phyloP scores from a whole-genome alignment of 768 basidiomycete genomes.

The Lyophyllum atratum region DNA sequence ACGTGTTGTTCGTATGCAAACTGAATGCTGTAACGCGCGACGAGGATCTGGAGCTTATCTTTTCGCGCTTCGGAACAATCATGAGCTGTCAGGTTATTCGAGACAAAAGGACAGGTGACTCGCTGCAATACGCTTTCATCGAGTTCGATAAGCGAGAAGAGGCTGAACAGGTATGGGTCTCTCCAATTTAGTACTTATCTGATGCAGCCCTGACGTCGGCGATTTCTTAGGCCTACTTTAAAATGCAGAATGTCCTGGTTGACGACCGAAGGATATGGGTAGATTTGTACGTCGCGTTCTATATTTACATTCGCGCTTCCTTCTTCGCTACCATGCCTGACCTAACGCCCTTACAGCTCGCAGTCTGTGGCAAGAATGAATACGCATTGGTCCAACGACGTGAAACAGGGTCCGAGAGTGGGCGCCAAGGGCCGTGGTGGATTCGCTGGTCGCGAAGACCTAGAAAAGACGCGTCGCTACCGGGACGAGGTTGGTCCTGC shows the following conservation, averaged over 20 bases:
- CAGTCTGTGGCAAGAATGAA: conserved; percentile 94
- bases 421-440: conserved; percentile 36
- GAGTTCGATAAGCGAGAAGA: conserved; percentile 95
- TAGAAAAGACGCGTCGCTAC: conserved; percentile 74
- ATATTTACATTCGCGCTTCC: conserved; percentile 1
- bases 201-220: background rate
- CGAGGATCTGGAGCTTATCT: conserved; percentile 96
- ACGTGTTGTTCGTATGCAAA: conserved; percentile 98
- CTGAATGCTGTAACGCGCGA: conserved; percentile 94
- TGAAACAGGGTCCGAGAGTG: conserved; percentile 48
- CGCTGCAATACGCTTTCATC: conserved; percentile 96
- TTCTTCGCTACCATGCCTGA: conserved; percentile 4
- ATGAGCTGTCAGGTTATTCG: conserved; percentile 98
- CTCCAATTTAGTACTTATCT: conserved; percentile 1
- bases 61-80: conserved; percentile 92
- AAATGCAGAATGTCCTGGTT: conserved; percentile 99
- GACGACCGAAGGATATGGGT: conserved; percentile 99
- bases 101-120: conserved; percentile 95
- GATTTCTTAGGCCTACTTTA: conserved; percentile 83
- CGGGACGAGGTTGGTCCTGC: conserved; percentile 40
- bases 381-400: conserved; percentile 78
- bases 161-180: conserved; percentile 76
- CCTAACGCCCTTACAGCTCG: conserved; percentile 52
- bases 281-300: conserved; percentile 73
- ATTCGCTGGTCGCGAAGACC: conserved; percentile 74